Evolutionary conservation across 2,329 filamentous ascomycete species (phyloP).

Genomic region (Gaeumannomyces tritici): DNA sequence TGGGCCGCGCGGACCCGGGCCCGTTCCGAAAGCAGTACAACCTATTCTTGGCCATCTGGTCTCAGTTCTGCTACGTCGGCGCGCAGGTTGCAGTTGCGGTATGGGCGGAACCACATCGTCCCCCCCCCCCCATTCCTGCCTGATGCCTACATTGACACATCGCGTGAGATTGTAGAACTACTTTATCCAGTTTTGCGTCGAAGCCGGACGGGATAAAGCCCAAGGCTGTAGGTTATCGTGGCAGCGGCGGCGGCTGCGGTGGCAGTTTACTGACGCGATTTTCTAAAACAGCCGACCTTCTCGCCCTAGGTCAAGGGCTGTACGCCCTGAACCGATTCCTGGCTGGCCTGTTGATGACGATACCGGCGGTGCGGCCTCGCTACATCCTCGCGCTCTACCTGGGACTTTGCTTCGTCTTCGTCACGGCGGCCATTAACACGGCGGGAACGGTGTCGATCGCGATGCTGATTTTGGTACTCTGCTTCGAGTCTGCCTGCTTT

Average conservation of each 20-base stretch:
- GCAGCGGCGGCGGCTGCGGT: neutral
- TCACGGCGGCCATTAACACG: constrained; percentile 41
- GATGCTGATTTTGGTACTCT: constrained; percentile 45
- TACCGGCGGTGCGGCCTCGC: constrained; percentile 38
- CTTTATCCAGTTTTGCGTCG: constrained; percentile 39
- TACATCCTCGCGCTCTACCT: constrained; percentile 45
- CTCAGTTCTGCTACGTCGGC: constrained; percentile 56
- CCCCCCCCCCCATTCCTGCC: too few species aligned
- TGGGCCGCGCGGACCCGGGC: constrained; percentile 30
- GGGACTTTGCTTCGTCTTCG: constrained; percentile 41
- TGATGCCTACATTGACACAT: too few species aligned
- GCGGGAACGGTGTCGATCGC: constrained; percentile 39
- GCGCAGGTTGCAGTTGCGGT: constrained; percentile 44
- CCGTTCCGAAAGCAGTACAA: constrained; percentile 49
- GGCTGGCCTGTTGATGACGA: constrained; percentile 44
- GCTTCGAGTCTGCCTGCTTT: constrained; percentile 49
- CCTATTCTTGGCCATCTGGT: constrained; percentile 49
- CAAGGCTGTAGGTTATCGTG: constrained; percentile 10
- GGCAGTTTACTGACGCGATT: neutral
- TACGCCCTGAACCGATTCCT: constrained; percentile 51
- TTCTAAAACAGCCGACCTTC: constrained; percentile 34
- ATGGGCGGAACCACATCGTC: constrained; percentile 7
- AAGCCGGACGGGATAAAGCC: constrained; percentile 15
- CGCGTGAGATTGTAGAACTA: constrained; percentile 25
- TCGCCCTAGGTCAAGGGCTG: constrained; percentile 48